Evolutionary conservation across 208 protist genomes (phyloP), one percentile per base, ranked within the genome.

Genomic region (Giardia duodenalis): DNA sequence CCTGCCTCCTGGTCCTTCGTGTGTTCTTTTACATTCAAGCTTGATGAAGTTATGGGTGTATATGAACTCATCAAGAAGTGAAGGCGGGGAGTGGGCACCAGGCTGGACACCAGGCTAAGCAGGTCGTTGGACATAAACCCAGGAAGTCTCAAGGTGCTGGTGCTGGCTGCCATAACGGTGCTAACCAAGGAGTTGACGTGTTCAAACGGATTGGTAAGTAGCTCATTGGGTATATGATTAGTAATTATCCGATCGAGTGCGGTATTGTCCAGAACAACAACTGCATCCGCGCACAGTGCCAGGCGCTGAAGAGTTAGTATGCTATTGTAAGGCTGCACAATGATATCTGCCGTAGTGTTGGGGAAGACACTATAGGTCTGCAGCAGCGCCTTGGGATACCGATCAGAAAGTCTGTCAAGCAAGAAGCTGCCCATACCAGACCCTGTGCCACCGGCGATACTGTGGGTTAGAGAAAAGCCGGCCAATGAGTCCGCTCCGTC

Each of bases 351-450:
- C 47, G 90, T 86, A 89, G 96, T 94, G 89, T 96, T 95, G 0
- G 98, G 98, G 93, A 99, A 99, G 19, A 99, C 98, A 47, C 97
- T 98, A 95, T 99, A 99, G 0, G 99, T 99, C 94, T 99, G 97
- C 67, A 99, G 97, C 22, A 96, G 93, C 10, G 95, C 95, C 92
- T 96, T 96, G n/a, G 95, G 95, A 92, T 96, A 97, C 42, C 97
- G 95, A 93, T 99, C 99, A 93, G 97, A 98, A 0, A 99, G 94
- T 57, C 96, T 94, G 94, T 99, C 98, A 1, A 99, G 95, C 19
- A 99, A 93, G 93, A 97, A 99, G 67, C 97, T 98, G 44, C 99
- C 98, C 94, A 99, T 96, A 46, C 99, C 99, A 91, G 98, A 99
- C 0, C 99, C 99, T 10, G 99, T 99, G 45, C 99, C 99, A 93